Evolutionary conservation across 2,329 filamentous ascomycete genomes (phyloP).

Genomic region (Aquanectria penicillioides): DNA sequence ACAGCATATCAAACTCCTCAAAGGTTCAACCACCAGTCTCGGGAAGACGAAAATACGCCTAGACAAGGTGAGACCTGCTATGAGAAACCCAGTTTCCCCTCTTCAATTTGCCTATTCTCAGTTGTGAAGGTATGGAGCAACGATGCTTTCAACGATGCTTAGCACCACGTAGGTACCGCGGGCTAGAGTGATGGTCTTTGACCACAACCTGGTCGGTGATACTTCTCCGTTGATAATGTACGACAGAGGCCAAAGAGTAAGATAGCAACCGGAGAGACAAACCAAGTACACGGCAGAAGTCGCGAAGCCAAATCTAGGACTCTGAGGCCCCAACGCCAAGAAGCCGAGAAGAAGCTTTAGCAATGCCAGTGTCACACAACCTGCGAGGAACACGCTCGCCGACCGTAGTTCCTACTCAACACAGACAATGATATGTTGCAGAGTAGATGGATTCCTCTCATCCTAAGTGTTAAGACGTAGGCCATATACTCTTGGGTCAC

Average conservation of each 20-base stretch:
- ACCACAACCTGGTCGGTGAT: conserved; percentile 11
- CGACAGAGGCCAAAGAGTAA: conserved; percentile 20
- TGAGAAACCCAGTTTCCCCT: conserved; percentile 22
- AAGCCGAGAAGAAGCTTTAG: conserved; percentile 55
- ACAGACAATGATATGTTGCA: conserved; percentile 54
- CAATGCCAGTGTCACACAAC: conserved; percentile 57
- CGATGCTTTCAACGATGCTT: conserved; percentile 18
- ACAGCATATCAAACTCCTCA: conserved; percentile 27
- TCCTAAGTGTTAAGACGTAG: conserved; percentile 30
- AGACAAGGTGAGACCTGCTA: conserved; percentile 7
- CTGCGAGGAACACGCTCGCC: conserved; percentile 35
- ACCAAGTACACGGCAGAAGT: neutral
- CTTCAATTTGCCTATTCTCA: conserved; percentile 19
- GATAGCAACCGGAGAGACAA: neutral
- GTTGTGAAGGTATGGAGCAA: conserved; percentile 23
- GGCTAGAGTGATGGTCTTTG: conserved; percentile 21
- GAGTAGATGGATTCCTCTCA: conserved; percentile 48
- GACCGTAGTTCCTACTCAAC: conserved; percentile 11
- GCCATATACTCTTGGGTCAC: too few relatives aligned
- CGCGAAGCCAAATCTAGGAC: neutral
- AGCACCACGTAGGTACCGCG: neutral
- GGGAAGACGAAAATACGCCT: conserved; percentile 26
- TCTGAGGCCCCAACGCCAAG: neutral
- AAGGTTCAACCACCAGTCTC: conserved; percentile 28
- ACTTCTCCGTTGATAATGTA: conserved; percentile 21